Evolutionary conservation across 129 eudicot species (phyloP), one percentile per base, ranked within the genome.

Genomic region (Glebionis coronaria): DNA sequence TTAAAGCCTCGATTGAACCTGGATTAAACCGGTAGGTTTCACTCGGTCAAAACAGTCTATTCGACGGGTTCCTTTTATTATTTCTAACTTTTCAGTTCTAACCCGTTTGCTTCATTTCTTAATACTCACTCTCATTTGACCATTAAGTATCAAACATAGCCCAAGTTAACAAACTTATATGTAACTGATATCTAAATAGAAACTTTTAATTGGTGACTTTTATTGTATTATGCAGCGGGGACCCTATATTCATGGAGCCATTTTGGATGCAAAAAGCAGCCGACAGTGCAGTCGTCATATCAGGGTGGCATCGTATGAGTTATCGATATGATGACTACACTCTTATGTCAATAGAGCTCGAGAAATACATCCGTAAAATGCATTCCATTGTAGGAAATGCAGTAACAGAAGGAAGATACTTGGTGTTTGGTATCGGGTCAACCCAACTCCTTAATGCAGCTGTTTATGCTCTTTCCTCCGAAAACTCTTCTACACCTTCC

Each of bases 261-360:
- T 90, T 82, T 51, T 91, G 97, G 97, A 82, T 59, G 93, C 75
- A 83, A 63, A 53, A 81, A 56, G 85, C 87, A 53, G 74, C 70
- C 4, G 78, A 76, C 2, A 90, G 95, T 65, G 85, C 91, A 9
- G 50, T 84, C 0, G 16, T 90, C 8, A 53, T 91, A 20, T 31
- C 97, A 1, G 95, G 97, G 18, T 91, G 95, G 97, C 97, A 91
- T 42, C 81, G 93, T 29, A 80, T 91, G 95, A 78, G 97, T 63
- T 91, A 91, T 27, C 0, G 13, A 7, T 87, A 77, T 18, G 25
- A 12, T 11, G 84, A 79, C 61, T 0, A 31, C 3, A 21, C 74
- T 2, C 0, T 5, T 0, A 71, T 83, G 63, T 91, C 92, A 0
- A n/a, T 44, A 1, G 78, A 80, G 67, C 86, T 87, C 9, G 85